Percentiles rank a stretch among this genome's conserved stretches.
Conservation (phyloP, 139 green algal species). For the Gonium pectorale region DNA sequence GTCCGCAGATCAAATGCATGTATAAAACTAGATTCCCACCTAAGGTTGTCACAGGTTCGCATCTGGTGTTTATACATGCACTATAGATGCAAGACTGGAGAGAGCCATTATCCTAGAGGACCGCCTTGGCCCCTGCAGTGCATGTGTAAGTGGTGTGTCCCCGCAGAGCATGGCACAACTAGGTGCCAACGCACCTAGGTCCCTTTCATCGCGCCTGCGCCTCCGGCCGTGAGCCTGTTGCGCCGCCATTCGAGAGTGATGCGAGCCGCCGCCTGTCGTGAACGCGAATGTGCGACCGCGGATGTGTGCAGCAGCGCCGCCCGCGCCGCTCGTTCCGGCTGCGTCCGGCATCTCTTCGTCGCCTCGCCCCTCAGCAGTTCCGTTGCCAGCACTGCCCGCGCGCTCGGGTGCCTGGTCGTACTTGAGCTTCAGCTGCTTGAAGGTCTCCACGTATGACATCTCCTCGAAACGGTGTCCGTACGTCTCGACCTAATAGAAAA, state of each 20-base stretch:
- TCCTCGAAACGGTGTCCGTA: slow-evolving; percentile 63
- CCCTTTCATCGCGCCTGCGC: slow-evolving; percentile 61
- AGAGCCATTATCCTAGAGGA: too few species aligned
- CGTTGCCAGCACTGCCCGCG: slow-evolving; percentile 13
- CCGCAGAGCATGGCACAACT: too few species aligned
- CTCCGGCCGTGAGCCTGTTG: slow-evolving; percentile 14
- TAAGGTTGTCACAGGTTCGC: too few species aligned
- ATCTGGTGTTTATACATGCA: too few species aligned
- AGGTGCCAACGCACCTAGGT: slow-evolving; percentile 58
- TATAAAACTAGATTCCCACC: too few species aligned
- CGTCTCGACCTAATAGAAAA: slow-evolving; percentile 60
- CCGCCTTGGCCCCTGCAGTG: too few species aligned
- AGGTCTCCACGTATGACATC: slow-evolving; percentile 90
- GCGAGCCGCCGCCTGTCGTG: not conserved
- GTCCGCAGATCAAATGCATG: too few species aligned
- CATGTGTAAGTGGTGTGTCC: too few species aligned
- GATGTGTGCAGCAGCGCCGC: not conserved
- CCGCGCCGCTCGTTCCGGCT: not conserved
- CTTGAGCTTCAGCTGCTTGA: slow-evolving; percentile 79
- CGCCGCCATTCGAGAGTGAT: not conserved
- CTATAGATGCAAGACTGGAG: too few species aligned
- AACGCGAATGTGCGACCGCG: slow-evolving; percentile 24
- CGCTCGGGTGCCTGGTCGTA: slow-evolving; percentile 77
- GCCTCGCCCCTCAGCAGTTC: not conserved
- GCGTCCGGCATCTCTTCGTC: slow-evolving; percentile 43